Percentiles rank a stretch among this genome's conserved stretches.
These are phyloP conservation scores for Phtheirospermum japonicum DNA, from an alignment of 257 asterid species.

Conservation along the genomic window DNA sequence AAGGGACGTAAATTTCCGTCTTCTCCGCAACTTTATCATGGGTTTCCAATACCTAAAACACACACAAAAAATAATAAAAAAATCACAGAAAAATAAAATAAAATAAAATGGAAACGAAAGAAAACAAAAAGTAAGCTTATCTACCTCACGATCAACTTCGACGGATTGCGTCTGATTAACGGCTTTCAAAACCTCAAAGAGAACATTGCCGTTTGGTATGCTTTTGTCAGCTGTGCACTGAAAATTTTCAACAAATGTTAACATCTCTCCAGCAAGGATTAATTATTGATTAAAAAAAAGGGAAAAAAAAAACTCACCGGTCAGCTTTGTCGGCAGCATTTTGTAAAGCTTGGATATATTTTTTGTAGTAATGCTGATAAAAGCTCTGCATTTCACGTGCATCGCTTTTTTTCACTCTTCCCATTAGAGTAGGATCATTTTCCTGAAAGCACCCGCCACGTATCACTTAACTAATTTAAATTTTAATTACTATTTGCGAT, in stretches of 20 bases:
- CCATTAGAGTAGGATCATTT: constrained; percentile 85
- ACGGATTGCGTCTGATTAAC: constrained; percentile 86
- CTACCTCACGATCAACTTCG: constrained; percentile 94
- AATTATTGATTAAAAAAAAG: not conserved
- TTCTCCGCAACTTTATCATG: constrained; percentile 89
- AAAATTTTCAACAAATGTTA: constrained; percentile 20
- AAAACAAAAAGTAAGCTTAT: constrained; percentile 1
- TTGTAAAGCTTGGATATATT: constrained; percentile 91
- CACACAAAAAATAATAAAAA: not conserved
- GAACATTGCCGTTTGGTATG: constrained; percentile 95
- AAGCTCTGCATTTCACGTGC: constrained; percentile 99
- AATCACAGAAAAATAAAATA: not conserved
- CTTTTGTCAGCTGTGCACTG: constrained; percentile 93
- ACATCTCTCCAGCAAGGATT: constrained; percentile 11
- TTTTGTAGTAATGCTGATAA: constrained; percentile 89
- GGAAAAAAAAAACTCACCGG: constrained; percentile 47
- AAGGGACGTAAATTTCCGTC: constrained; percentile 84
- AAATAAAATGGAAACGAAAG: constrained; percentile 10
- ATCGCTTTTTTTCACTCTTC: constrained; percentile 93
- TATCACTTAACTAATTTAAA: not conserved
- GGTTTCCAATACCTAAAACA: constrained; percentile 66
- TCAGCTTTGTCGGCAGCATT: constrained; percentile 95
- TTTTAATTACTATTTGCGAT: not conserved
- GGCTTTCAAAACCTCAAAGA: constrained; percentile 93
- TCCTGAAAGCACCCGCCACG: constrained; percentile 51